Base-by-base conservation (phyloP, 2,329 filamentous ascomycete genomes). In the Aureobasidium sp. region DNA sequence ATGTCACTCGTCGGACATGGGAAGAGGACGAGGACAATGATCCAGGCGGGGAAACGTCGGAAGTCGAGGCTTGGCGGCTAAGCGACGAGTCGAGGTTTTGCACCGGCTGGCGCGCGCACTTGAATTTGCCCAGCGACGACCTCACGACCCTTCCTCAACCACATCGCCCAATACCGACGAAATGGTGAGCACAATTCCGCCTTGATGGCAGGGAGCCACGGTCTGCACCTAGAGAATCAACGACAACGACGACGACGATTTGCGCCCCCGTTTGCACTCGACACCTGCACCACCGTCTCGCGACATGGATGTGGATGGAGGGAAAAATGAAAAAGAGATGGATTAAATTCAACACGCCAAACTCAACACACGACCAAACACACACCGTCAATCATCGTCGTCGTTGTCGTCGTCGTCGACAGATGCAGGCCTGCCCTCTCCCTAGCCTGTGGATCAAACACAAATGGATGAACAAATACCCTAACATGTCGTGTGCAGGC, bases 401-500 rank as follows among this genome's bases (percentile, higher is more conserved):
- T 29, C 51, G 40, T 14, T 21, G 25, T 30, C 19, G 51, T 34
- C 30, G 49, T 42, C 32, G 37, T 53, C 38, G 50, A 53, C 39
- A 35, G 25, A 45, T 53, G 39, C 51, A 53, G 48, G 48, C 48
- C 48, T 51, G 48, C 48, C 48, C 48, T 51, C 48, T 51, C 48
- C 48, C 48, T 51, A 21, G 48, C 48, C 48, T 53, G 40, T 47
- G 22, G 24, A 37, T 21, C 24, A 53, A 24, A 39, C 29, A 53
- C 24, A 53, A 53, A 53, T 53, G 51, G 39, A 53, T 44, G 40
- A 45, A 53, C 51, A 53, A 22, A 47, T 25, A 30, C 14, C 47
- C 25, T 35, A 37, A 34, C 34, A 53, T 14, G 25, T 16, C 16
- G 22, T 27, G 53, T 37, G 35, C 68, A 60, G 70, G 59, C 40